Conservation (phyloP, 1,284 basidiomycete genomes). For the Gymnopus androsaceus region DNA sequence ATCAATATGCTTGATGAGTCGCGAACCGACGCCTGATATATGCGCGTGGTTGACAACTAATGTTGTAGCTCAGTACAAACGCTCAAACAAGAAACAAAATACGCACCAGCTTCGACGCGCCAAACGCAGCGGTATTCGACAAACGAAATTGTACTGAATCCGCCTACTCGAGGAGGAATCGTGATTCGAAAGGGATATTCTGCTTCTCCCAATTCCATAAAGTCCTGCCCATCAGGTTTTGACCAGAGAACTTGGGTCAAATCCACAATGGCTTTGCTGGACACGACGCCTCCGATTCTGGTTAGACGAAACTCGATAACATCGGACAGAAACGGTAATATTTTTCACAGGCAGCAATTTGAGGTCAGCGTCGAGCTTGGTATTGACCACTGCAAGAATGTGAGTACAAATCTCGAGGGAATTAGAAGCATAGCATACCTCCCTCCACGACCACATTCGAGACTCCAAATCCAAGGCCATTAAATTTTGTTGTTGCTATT, state of each 20-base stretch:
- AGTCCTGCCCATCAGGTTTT: constrained; percentile 56
- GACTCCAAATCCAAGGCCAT: constrained; percentile 76
- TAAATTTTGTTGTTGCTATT: no score
- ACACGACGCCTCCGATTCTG: constrained; percentile 49
- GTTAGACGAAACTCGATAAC: constrained; percentile 75
- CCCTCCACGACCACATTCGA: constrained; percentile 81
- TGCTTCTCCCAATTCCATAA: constrained; percentile 59
- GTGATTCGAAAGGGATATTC: constrained; percentile 73
- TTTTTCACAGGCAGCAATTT: constrained; percentile 64
- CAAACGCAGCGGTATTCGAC: constrained; percentile 79
- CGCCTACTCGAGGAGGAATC: constrained; percentile 62
- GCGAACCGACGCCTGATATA: constrained; percentile 64
- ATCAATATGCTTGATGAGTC: constrained; percentile 68
- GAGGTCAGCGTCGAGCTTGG: constrained; percentile 68
- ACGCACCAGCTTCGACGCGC: constrained; percentile 78
- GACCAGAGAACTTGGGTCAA: constrained; percentile 67
- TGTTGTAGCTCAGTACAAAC: constrained; percentile 20
- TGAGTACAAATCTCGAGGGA: constrained; percentile 13
- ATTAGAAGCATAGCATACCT: constrained; percentile 42
- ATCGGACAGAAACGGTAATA: constrained; percentile 69
- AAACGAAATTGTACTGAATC: constrained; percentile 70
- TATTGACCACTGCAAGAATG: constrained; percentile 56
- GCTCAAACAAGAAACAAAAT: constrained; percentile 12
- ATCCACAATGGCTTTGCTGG: constrained; percentile 69
- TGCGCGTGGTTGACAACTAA: constrained; percentile 67